Percentiles rank a stretch among this genome's conserved stretches.
Conservation (phyloP, 2,329 filamentous ascomycete genomes). For the Sporothrix dimorphospora region DNA sequence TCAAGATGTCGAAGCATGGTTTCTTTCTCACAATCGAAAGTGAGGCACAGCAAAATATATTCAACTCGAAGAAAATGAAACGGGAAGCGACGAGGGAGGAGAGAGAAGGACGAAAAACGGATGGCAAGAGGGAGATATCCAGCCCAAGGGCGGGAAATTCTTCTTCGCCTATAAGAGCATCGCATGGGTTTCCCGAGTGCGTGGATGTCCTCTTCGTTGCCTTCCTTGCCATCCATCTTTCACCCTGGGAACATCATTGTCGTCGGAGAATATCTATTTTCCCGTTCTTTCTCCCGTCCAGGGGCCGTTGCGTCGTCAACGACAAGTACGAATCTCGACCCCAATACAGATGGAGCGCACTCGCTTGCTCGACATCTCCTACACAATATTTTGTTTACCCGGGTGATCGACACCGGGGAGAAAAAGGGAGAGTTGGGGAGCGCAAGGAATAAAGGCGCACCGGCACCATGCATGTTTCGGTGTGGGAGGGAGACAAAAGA, state of each 20-base stretch:
- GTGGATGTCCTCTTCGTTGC: neutral
- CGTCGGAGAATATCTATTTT: slow-evolving; percentile 10
- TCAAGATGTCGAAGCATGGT: neutral
- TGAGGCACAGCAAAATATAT: neutral
- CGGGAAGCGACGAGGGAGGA: neutral
- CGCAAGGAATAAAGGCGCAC: neutral
- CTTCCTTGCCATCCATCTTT: neutral
- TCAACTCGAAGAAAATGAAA: neutral
- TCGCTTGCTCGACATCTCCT: slow-evolving; percentile 2
- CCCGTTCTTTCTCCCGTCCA: neutral
- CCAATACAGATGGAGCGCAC: neutral
- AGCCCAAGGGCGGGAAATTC: neutral
- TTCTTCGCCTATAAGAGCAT: too few relatives aligned
- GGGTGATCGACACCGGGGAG: slow-evolving; percentile 10
- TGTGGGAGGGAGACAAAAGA: neutral
- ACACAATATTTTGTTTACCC: slow-evolving; percentile 14
- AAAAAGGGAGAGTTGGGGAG: too few relatives aligned
- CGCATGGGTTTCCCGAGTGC: neutral
- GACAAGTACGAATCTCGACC: neutral
- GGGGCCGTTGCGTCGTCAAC: neutral
- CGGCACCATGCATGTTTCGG: slow-evolving; percentile 13
- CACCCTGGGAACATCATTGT: neutral
- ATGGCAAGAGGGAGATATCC: neutral
- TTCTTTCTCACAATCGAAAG: neutral
- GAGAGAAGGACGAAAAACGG: too few relatives aligned